These are phyloP conservation scores for Amanita muscaria DNA, from an alignment of 768 basidiomycete genomes.

Conservation along the genomic window DNA sequence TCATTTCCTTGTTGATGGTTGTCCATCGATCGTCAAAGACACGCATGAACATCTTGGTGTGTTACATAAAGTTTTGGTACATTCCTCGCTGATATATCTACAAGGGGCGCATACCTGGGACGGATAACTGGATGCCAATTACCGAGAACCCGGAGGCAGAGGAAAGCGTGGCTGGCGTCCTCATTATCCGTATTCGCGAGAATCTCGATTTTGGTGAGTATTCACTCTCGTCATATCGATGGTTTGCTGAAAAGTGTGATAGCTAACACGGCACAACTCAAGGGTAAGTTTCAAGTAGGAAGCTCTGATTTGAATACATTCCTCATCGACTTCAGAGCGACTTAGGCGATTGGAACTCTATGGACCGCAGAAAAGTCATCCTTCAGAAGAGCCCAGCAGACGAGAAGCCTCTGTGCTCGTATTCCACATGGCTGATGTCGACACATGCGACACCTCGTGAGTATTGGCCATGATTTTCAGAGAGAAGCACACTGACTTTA, in stretches of 20 bases:
- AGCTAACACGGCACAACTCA: conserved; percentile 95
- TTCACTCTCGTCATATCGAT: background rate
- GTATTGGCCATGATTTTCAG: conserved; percentile 20
- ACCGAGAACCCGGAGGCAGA: conserved; percentile 79
- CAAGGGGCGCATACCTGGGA: conserved; percentile 82
- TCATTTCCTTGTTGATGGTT: conserved; percentile 82
- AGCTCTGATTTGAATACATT: background rate
- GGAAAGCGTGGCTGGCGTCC: conserved; percentile 70
- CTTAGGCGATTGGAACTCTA: conserved; percentile 83
- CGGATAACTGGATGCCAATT: conserved; percentile 84
- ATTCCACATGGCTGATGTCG: conserved; percentile 92
- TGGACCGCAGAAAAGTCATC: conserved; percentile 71
- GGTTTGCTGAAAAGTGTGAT: background rate
- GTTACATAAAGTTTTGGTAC: conserved; percentile 14
- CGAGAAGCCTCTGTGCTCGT: conserved; percentile 70
- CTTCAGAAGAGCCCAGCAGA: conserved; percentile 78
- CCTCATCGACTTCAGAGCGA: conserved; percentile 41
- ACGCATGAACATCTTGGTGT: conserved; percentile 83
- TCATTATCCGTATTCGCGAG: conserved; percentile 87
- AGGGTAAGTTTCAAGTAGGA: conserved; percentile 39
- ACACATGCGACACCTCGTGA: conserved; percentile 85
- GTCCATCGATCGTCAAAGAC: conserved; percentile 84
- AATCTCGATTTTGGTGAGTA: conserved; percentile 80
- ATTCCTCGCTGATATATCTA: background rate
- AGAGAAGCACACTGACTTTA: conserved; percentile 6